These are phyloP conservation scores for Jimgerdemannia flammicorona DNA, from an alignment of 192 early-diverging fungal species.

Conservation along the genomic window DNA sequence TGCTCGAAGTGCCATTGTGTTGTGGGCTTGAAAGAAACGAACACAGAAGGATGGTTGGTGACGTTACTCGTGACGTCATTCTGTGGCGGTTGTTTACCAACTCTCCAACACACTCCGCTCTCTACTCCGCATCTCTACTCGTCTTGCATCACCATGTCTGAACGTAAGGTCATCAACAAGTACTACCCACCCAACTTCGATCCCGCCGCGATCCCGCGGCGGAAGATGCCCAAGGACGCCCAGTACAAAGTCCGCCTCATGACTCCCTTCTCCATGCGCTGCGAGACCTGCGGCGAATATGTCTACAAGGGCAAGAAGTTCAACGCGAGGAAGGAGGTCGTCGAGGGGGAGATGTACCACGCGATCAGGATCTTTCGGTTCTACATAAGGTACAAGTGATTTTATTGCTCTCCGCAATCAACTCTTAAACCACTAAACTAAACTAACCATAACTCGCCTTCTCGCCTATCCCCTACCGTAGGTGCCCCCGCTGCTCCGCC, in stretches of 20 bases:
- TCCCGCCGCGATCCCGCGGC: constrained; percentile 75
- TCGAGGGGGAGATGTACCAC: constrained; percentile 68
- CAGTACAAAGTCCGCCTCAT: constrained; percentile 97
- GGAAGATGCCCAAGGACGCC: constrained; percentile 74
- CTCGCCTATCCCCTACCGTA: constrained; percentile 43
- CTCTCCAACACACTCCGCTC: background rate
- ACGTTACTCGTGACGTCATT: too few species aligned
- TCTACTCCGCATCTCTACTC: background rate
- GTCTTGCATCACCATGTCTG: constrained; percentile 56
- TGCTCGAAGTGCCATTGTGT: background rate
- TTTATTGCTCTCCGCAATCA: too few species aligned
- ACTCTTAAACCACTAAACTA: too few species aligned
- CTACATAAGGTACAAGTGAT: constrained; percentile 46
- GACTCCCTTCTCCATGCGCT: constrained; percentile 99
- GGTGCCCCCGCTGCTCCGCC: constrained; percentile 91
- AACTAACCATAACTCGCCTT: background rate
- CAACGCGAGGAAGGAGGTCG: constrained; percentile 93
- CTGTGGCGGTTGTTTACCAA: too few species aligned
- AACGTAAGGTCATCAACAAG: constrained; percentile 95
- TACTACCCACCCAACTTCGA: constrained; percentile 98
- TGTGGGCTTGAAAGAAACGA: too few species aligned
- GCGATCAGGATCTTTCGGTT: constrained; percentile 76
- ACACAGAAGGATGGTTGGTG: too few species aligned
- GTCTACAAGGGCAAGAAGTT: constrained; percentile 98
- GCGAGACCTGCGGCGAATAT: constrained; percentile 93